Evolutionary conservation across 305 asterid species (phyloP).

Genomic region (Withania somnifera): DNA sequence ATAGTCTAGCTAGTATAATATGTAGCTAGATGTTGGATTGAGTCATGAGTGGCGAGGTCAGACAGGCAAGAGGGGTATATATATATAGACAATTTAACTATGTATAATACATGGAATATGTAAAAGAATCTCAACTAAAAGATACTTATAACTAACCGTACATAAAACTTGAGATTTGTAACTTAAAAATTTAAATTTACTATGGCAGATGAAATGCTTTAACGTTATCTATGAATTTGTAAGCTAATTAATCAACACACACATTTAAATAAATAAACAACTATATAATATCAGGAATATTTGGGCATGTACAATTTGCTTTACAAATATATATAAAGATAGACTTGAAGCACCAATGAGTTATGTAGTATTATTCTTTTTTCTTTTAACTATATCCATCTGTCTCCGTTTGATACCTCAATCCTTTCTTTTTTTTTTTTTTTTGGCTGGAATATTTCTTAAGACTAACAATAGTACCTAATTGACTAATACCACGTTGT

Average conservation of each 20-base stretch:
- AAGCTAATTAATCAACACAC: neutral
- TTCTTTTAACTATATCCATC: neutral
- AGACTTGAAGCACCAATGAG: neutral
- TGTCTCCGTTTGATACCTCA: neutral
- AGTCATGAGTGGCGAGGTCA: neutral
- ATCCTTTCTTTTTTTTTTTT: neutral
- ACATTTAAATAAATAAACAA: neutral
- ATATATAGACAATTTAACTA: neutral
- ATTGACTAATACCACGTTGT: neutral
- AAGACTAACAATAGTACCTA: neutral
- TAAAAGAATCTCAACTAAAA: neutral
- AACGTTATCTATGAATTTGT: neutral
- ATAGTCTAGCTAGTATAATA: neutral
- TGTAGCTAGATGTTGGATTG: neutral
- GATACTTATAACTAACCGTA: neutral
- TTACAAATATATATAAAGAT: neutral
- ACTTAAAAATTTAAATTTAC: neutral
- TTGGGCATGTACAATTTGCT: neutral
- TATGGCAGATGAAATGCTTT: no score
- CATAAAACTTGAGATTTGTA: no score
- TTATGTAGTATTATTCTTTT: neutral
- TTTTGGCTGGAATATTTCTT: neutral
- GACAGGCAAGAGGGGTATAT: neutral
- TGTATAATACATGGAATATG: no score
- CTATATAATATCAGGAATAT: neutral